Percentiles rank a stretch among this genome's conserved stretches.
Conservation (phyloP, 208 protist species). For the Trypanosomatidae sp. region DNA sequence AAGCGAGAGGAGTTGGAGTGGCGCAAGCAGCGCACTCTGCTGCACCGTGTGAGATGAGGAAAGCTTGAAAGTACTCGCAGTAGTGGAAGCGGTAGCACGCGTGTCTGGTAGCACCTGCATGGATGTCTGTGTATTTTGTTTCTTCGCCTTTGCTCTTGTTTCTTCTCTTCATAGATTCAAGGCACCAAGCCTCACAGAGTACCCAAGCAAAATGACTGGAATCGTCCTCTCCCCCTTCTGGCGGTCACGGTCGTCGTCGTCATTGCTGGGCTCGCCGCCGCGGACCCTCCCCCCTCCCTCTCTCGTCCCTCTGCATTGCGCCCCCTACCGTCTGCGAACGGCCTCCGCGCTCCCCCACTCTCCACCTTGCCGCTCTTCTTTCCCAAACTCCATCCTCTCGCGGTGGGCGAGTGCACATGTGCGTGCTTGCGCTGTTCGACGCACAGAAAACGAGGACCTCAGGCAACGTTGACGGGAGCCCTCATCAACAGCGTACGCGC, state of each 20-base stretch:
- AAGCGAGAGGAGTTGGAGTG: constrained; percentile 87
- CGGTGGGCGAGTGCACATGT: background rate
- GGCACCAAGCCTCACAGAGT: background rate
- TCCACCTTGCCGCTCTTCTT: background rate
- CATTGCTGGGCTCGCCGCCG: background rate
- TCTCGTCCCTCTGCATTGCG: background rate
- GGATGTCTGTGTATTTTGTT: background rate
- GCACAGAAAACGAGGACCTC: background rate
- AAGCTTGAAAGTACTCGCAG: background rate
- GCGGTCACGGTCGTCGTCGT: background rate
- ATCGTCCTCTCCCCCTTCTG: background rate
- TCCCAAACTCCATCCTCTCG: background rate
- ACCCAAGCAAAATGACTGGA: background rate
- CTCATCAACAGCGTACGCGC: background rate
- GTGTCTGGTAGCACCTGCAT: background rate
- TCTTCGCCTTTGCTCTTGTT: background rate
- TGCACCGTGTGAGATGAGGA: constrained; percentile 67
- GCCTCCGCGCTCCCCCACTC: background rate
- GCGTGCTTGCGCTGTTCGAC: background rate
- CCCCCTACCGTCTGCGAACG: background rate
- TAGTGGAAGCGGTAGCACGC: background rate
- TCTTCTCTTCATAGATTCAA: background rate
- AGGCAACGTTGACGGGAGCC: background rate
- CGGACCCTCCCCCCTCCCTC: background rate
- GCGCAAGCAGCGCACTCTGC: constrained; percentile 86